phyloP scores from a whole-genome alignment of 225 moss, liverwort and hornwort species.

The Pseudoscleropodium purum region DNA sequence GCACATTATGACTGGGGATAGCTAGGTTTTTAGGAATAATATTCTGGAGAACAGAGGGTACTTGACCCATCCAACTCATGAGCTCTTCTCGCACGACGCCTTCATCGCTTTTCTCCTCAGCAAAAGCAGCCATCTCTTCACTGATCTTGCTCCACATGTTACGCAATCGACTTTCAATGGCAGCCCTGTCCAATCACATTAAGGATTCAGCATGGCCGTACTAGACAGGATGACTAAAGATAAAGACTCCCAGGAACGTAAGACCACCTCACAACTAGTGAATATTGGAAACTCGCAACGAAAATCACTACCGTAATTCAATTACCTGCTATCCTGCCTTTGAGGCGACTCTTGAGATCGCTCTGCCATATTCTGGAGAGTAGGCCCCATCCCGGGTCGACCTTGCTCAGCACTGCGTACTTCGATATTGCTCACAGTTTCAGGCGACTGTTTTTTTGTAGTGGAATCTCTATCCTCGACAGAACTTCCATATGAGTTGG shows the following conservation, averaged over 20 bases:
- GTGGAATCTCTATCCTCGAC: slow-evolving; percentile 20
- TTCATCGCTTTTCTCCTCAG: slow-evolving; percentile 50
- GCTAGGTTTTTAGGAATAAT: slow-evolving; percentile 23
- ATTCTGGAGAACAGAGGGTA: slow-evolving; percentile 54
- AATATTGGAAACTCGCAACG: not conserved
- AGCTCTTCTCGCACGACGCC: slow-evolving; percentile 42
- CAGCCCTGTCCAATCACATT: slow-evolving; percentile 32
- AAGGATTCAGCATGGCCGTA: not conserved
- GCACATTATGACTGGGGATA: not conserved
- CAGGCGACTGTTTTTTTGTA: slow-evolving; percentile 21
- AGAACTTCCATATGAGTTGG: slow-evolving; percentile 27
- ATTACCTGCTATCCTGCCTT: slow-evolving; percentile 29
- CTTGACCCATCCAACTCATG: slow-evolving; percentile 60
- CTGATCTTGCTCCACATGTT: slow-evolving; percentile 75
- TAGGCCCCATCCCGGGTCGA: not conserved
- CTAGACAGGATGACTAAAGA: not conserved
- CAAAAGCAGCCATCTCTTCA: slow-evolving; percentile 79
- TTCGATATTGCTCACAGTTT: slow-evolving; percentile 11
- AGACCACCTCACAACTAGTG: not conserved
- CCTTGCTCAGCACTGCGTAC: slow-evolving; percentile 7
- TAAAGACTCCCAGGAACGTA: not conserved
- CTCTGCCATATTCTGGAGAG: slow-evolving; percentile 7
- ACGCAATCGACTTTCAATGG: slow-evolving; percentile 63
- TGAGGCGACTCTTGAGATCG: slow-evolving; percentile 3
- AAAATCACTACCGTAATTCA: not conserved